phyloP scores from a whole-genome alignment of 2,329 filamentous ascomycete species.

The Aspergillus uvarum region DNA sequence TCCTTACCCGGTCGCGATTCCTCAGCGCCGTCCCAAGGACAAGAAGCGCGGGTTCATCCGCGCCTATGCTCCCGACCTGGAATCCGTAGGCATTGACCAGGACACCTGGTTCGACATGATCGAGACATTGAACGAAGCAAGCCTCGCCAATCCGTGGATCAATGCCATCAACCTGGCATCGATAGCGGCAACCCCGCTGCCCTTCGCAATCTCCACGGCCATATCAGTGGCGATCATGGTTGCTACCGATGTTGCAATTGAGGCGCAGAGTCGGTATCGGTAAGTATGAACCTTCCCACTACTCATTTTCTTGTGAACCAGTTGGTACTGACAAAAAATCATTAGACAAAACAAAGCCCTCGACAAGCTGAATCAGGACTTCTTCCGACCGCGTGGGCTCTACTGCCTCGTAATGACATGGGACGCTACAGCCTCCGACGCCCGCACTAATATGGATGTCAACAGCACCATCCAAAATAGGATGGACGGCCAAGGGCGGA shows the following conservation, averaged over 20 bases:
- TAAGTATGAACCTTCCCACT: neutral
- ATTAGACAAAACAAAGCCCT: slow-evolving; percentile 7
- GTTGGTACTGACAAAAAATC: neutral
- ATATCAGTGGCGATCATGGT: slow-evolving; percentile 7
- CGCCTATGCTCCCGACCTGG: slow-evolving; percentile 8
- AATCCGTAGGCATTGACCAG: slow-evolving; percentile 3
- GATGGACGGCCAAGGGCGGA: neutral
- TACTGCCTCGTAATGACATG: slow-evolving; percentile 11
- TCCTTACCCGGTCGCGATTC: slow-evolving; percentile 4
- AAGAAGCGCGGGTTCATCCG: slow-evolving; percentile 8
- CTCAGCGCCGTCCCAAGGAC: slow-evolving; percentile 8
- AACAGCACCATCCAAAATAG: slow-evolving; percentile 2
- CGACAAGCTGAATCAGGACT: slow-evolving; percentile 10
- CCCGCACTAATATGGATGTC: slow-evolving; percentile 1
- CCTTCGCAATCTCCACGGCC: neutral
- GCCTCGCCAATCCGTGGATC: slow-evolving; percentile 7
- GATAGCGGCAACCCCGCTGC: neutral
- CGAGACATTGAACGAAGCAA: slow-evolving; percentile 5
- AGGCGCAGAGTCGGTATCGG: slow-evolving; percentile 5
- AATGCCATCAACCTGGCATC: slow-evolving; percentile 3
- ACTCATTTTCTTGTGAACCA: too few species aligned
- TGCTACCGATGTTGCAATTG: slow-evolving; percentile 7
- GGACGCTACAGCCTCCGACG: neutral
- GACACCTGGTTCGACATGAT: slow-evolving; percentile 2
- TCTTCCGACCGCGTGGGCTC: slow-evolving; percentile 9